Evolutionary conservation across 164 flowering plant genomes (phyloP).

Genomic region (Buxus sempervirens): DNA sequence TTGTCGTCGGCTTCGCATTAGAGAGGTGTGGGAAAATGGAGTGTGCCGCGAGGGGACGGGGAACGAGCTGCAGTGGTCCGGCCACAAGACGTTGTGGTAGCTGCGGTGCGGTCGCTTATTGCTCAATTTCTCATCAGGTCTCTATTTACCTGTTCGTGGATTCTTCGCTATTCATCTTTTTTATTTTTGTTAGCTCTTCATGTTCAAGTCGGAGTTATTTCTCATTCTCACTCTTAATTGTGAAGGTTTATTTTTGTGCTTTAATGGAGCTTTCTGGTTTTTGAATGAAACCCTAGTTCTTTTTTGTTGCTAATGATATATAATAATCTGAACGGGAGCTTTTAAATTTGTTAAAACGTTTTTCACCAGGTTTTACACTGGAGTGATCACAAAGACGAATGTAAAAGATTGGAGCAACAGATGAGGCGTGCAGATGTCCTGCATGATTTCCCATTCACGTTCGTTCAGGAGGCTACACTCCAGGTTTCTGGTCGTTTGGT

Average conservation of each 20-base stretch:
- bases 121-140: conserved; percentile 84
- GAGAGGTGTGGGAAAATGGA: conserved; percentile 42
- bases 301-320: neutral
- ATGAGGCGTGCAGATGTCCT: conserved; percentile 47
- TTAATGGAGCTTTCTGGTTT: neutral
- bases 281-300: neutral
- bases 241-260: too few species aligned
- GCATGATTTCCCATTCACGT: conserved; percentile 80
- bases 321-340: neutral
- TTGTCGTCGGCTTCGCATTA: too few species aligned
- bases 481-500: conserved; percentile 31
- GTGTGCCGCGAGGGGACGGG: conserved; percentile 68
- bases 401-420: conserved; percentile 72
- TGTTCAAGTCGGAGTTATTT: too few species aligned
- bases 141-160: neutral
- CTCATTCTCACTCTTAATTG: too few species aligned
- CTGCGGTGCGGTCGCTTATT: conserved; percentile 81
- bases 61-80: conserved; percentile 61
- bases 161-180: conserved; percentile 1
- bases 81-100: conserved; percentile 58
- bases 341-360: neutral
- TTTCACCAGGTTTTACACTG: conserved; percentile 54
- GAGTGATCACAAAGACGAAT: conserved; percentile 76
- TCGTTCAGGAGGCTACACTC: conserved; percentile 49
- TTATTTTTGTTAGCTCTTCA: neutral